Evolutionary conservation across 306 rosid genomes (phyloP).

Genomic region (Ormosia emarginata): DNA sequence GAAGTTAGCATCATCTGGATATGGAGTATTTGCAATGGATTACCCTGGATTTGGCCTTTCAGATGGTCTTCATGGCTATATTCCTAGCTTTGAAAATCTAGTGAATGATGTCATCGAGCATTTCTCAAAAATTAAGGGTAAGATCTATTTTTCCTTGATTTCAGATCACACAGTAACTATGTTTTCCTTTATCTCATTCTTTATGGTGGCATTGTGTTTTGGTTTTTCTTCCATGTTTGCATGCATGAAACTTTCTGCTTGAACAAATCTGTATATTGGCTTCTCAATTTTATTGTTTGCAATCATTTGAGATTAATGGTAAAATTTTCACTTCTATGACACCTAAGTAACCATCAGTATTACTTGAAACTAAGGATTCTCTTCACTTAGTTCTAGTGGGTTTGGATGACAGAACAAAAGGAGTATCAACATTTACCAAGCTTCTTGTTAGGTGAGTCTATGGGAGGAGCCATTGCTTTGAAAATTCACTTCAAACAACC

Average conservation of each 20-base stretch:
- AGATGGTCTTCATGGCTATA: conserved; percentile 86
- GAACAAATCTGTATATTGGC: not conserved
- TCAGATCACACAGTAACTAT: not conserved
- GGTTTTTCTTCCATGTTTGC: not conserved
- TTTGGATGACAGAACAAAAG: conserved; percentile 49
- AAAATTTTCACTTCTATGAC: not conserved
- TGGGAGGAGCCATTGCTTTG: conserved; percentile 97
- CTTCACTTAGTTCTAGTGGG: not conserved
- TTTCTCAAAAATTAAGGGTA: conserved; percentile 75
- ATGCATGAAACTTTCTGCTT: not conserved
- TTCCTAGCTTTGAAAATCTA: conserved; percentile 70
- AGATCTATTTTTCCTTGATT: not conserved
- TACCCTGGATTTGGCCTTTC: conserved; percentile 98
- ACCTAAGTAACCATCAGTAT: not conserved
- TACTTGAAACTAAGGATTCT: not conserved
- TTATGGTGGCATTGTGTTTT: not conserved
- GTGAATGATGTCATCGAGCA: conserved; percentile 84
- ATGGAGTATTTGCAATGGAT: conserved; percentile 90
- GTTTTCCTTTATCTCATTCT: conserved; percentile 11
- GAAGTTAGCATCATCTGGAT: conserved; percentile 77
- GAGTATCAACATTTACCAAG: conserved; percentile 64
- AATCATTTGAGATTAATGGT: not conserved
- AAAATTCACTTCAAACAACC: conserved; percentile 88
- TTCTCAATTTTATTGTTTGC: not conserved
- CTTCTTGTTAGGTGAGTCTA: conserved; percentile 86